A percentile compares a stretch with the other conserved stretches of the same genome.
phyloP scores from a whole-genome alignment of 1,139 yeast species.

The Protomyces arabidopsidicola region DNA sequence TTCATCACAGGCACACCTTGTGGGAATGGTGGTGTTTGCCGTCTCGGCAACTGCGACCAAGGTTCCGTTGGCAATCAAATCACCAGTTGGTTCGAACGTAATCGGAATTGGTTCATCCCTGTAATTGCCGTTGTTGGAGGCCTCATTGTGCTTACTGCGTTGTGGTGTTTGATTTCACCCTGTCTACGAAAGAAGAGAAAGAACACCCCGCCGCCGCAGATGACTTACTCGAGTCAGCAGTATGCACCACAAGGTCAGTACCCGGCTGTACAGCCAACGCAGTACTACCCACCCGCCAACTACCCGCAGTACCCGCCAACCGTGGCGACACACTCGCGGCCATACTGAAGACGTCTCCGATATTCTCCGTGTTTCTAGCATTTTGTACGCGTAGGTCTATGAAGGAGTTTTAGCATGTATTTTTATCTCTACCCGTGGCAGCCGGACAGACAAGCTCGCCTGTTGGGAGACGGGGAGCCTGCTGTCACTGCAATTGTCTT shows the following conservation, averaged over 20 bases:
- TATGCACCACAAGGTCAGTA: neutral
- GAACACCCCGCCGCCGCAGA: conserved; percentile 13
- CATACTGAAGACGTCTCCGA: neutral
- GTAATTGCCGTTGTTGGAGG: conserved; percentile 37
- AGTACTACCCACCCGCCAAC: neutral
- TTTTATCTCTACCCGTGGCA: no score
- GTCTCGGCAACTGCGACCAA: conserved; percentile 39
- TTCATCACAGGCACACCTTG: conserved; percentile 44
- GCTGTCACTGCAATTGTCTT: no score
- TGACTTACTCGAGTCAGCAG: conserved; percentile 11
- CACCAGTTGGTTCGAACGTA: conserved; percentile 34
- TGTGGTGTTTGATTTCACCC: conserved; percentile 4
- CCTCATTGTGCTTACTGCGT: conserved; percentile 30
- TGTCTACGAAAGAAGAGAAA: conserved; percentile 6
- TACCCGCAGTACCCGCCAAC: neutral
- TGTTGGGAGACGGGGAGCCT: no score
- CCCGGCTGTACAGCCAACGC: neutral
- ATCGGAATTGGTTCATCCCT: conserved; percentile 35
- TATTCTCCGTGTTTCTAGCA: no score
- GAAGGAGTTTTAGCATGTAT: no score
- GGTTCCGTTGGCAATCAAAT: conserved; percentile 30
- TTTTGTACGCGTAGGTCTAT: no score
- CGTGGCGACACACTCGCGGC: neutral
- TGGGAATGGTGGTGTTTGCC: conserved; percentile 38
- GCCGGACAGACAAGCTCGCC: no score